Evolutionary conservation across 2,329 filamentous ascomycete genomes (phyloP).

Genomic region (Fulvia fulva): DNA sequence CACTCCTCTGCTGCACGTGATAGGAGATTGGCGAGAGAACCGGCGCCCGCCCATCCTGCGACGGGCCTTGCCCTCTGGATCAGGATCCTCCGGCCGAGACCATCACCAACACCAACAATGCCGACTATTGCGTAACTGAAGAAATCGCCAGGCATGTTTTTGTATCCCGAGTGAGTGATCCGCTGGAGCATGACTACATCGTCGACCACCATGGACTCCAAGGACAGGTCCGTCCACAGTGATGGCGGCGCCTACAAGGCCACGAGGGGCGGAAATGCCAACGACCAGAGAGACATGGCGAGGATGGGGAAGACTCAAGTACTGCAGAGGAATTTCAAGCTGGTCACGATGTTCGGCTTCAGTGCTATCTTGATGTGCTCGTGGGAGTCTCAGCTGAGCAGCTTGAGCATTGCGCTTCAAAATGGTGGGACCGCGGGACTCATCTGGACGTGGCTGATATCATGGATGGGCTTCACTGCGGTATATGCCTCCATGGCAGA

Average conservation of each 20-base stretch:
- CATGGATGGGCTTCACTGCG: constrained; percentile 31
- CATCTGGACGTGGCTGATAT: constrained; percentile 33
- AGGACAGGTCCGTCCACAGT: neutral
- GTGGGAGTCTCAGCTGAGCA: constrained; percentile 18
- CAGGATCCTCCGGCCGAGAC: neutral
- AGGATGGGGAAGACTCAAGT: constrained; percentile 9
- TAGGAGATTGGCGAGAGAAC: neutral
- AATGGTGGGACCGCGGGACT: constrained; percentile 24
- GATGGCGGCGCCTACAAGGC: constrained; percentile 2
- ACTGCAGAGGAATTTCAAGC: constrained; percentile 22
- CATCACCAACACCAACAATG: neutral
- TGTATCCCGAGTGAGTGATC: neutral
- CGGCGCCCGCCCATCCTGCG: neutral
- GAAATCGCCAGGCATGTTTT: neutral
- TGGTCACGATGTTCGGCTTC: constrained; percentile 24
- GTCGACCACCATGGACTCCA: neutral
- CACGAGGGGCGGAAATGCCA: constrained; percentile 8
- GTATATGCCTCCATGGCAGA: constrained; percentile 32
- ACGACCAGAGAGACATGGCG: constrained; percentile 7
- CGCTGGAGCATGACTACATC: neutral
- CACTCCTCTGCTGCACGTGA: neutral
- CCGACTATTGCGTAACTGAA: neutral
- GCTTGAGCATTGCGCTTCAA: constrained; percentile 8
- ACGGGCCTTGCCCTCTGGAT: neutral
- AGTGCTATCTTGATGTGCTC: constrained; percentile 24